Conservation (phyloP, 176 grass and related monocot genomes). For the Olyra latifolia region DNA sequence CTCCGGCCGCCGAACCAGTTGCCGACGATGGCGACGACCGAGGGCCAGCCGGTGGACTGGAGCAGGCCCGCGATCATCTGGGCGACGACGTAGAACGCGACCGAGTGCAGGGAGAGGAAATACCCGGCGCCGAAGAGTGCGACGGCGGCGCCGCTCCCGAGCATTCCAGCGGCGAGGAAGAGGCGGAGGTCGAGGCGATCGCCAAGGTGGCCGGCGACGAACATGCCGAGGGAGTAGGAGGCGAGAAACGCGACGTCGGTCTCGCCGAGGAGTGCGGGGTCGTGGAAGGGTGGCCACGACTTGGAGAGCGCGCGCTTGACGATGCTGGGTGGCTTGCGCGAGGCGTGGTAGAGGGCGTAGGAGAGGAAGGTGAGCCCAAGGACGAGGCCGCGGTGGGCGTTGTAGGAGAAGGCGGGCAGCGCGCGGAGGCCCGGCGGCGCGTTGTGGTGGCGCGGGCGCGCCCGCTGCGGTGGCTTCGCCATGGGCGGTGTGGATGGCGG, state of each 20-base stretch:
- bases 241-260: slow-evolving; percentile 71
- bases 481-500: slow-evolving; percentile 19
- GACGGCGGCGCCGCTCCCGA: slow-evolving; percentile 43
- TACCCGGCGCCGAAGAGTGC: slow-evolving; percentile 56
- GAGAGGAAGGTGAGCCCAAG: slow-evolving; percentile 69
- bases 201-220: slow-evolving; percentile 60
- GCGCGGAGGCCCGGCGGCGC: slow-evolving; percentile 38
- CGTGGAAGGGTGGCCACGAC: slow-evolving; percentile 38
- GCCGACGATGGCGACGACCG: slow-evolving; percentile 64
- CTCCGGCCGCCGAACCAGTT: slow-evolving; percentile 65
- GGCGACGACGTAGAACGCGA: slow-evolving; percentile 51
- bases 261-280: slow-evolving; percentile 61
- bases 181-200: slow-evolving; percentile 65
- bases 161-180: slow-evolving; percentile 68
- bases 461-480: slow-evolving; percentile 17
- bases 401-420: slow-evolving; percentile 41
- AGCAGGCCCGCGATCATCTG: slow-evolving; percentile 59
- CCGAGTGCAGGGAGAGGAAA: slow-evolving; percentile 45
- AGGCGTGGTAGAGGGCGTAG: slow-evolving; percentile 72
- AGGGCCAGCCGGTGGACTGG: slow-evolving; percentile 68
- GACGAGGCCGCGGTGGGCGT: slow-evolving; percentile 56
- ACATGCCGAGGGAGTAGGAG: slow-evolving; percentile 73
- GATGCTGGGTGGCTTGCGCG: slow-evolving; percentile 71
- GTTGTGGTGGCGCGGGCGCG: slow-evolving; percentile 16
- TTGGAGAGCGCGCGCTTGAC: slow-evolving; percentile 61